Percentiles rank a stretch among this genome's conserved stretches.
Evolutionary conservation across 192 early-diverging fungal species (phyloP).

Genomic region (Coemansia sp.): DNA sequence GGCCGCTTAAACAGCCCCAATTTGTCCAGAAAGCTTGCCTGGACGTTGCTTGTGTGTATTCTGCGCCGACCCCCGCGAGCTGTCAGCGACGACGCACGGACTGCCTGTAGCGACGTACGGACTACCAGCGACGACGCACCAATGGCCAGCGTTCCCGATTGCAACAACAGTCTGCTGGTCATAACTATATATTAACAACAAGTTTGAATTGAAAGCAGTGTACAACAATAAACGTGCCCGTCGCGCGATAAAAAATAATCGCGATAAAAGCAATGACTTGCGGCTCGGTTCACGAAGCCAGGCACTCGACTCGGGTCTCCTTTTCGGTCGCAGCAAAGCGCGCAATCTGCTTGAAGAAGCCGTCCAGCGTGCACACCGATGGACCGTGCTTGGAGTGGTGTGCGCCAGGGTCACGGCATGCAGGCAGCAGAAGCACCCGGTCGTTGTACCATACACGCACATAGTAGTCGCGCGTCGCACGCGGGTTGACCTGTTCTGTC

Average conservation of each 20-base stretch:
- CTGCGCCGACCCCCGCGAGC: not conserved
- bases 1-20: slow-evolving; percentile 5
- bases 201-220: not conserved
- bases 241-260: not conserved
- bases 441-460: slow-evolving; percentile 56
- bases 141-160: not conserved
- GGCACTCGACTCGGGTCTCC: slow-evolving; percentile 16
- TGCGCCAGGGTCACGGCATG: slow-evolving; percentile 48
- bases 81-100: not conserved
- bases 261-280: not conserved
- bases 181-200: slow-evolving; percentile 1
- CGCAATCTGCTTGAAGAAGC: slow-evolving; percentile 51
- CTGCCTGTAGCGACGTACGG: no score
- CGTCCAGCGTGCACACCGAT: slow-evolving; percentile 49
- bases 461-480: slow-evolving; percentile 44
- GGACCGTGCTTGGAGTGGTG: slow-evolving; percentile 44
- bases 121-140: no score
- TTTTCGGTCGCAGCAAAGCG: slow-evolving; percentile 33
- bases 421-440: slow-evolving; percentile 32
- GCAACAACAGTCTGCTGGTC: slow-evolving; percentile 11
- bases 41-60: slow-evolving; percentile 4
- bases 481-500: slow-evolving; percentile 16
- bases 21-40: not conserved
- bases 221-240: not conserved
- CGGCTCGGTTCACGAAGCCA: slow-evolving; percentile 1